Base-by-base conservation (phyloP, 305 asterid species). In the Fraxinus nigra region DNA sequence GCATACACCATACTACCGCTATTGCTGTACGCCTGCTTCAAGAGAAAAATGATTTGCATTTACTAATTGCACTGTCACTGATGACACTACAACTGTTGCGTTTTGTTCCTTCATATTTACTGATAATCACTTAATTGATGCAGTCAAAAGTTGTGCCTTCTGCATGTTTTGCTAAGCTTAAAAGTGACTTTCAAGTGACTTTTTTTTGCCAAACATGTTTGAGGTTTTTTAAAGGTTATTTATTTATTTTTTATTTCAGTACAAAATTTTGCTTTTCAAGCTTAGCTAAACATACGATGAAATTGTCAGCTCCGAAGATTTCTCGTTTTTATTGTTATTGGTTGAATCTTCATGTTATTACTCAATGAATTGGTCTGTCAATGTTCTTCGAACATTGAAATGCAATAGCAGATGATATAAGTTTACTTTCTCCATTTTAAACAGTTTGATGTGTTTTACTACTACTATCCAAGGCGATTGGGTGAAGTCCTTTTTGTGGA, bases 401-500 rank as follows among this genome's bases (percentile, higher is more conserved):
- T 26, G 73, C 18, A 65, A 28, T 65, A 24, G 11, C 32, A 63
- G 34, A 2, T 43, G n/a, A 43, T 40, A 69, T 70, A 16, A 70
- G 75, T 75, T 81, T 5, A 61, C 76, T 75, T 73, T 46, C 70
- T 48, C 63, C 56, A 28, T 67, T 67, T 54, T 75, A 61, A 80
- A 87, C 97, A 95, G 99, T 94, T 95, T 87, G 99, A 95, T 18
- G 92, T 92, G 0, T 95, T 94, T 91, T 92, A 95, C 88, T 88
- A 81, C 89, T 92, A 95, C 89, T 94, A 95, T 82, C 99, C 99
- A 14, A 88, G 83, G 86, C 90, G 98, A 79, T 69, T 95, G 88
- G 82, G 98, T 33, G 87, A 92, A 86, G 97, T 93, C 77, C 91
- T 94, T 28, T 93, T 95, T 22, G 94, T 95, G 51, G 99, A 95